These are phyloP conservation scores for Xerocomus nothofagi DNA, from an alignment of 1,284 basidiomycete genomes.

Conservation along the genomic window DNA sequence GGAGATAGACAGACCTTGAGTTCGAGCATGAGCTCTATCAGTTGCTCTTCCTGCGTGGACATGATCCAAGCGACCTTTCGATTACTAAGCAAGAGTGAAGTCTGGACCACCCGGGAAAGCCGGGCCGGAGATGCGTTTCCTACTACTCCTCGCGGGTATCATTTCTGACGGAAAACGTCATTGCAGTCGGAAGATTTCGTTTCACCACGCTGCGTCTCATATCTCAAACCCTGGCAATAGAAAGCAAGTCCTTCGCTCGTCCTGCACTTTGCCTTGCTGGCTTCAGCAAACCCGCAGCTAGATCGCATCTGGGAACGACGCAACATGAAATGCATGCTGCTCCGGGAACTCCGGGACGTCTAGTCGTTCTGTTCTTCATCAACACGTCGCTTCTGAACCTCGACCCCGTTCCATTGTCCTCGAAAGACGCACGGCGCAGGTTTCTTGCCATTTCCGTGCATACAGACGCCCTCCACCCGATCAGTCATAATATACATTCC, in stretches of 20 bases:
- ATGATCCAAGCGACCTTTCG: slow-evolving; percentile 13
- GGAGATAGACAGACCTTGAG: slow-evolving; percentile 48
- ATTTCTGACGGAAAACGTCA: neutral
- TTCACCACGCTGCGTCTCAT: too few relatives aligned
- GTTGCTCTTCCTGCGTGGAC: slow-evolving; percentile 52
- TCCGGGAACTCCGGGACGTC: slow-evolving; percentile 2
- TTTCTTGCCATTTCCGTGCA: slow-evolving; percentile 11
- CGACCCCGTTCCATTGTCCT: neutral
- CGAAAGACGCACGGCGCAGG: slow-evolving; percentile 4
- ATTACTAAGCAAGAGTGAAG: slow-evolving; percentile 25
- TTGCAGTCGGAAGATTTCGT: too few relatives aligned
- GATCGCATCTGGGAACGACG: slow-evolving; percentile 7
- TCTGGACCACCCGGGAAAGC: too few relatives aligned
- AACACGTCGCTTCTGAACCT: slow-evolving; percentile 11
- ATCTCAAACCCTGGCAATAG: too few relatives aligned
- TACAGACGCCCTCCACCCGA: neutral
- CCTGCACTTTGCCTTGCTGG: neutral
- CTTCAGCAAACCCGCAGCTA: neutral
- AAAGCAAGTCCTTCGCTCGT: too few relatives aligned
- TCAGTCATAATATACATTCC: slow-evolving; percentile 3
- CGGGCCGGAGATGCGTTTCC: too few relatives aligned
- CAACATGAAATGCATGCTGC: neutral
- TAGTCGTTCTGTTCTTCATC: neutral
- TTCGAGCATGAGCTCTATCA: slow-evolving; percentile 65
- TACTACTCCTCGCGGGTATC: neutral